phyloP scores from a whole-genome alignment of 768 basidiomycete genomes.

The Xanthoconium stramineum region DNA sequence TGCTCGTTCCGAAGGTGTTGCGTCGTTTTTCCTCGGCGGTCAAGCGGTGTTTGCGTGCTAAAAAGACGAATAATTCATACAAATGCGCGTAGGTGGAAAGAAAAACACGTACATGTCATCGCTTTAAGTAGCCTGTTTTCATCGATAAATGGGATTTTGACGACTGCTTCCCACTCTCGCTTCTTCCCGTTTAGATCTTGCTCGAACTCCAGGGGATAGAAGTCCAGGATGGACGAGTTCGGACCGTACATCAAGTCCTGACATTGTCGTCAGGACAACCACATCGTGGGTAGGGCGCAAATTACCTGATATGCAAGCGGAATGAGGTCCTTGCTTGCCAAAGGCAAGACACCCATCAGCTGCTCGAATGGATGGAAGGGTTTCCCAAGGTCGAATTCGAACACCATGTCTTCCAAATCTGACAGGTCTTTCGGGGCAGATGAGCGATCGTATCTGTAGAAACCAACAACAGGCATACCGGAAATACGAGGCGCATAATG shows the following conservation, averaged over 20 bases:
- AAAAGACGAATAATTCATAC: not conserved
- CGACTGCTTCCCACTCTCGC: slow-evolving; percentile 97
- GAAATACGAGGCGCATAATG: slow-evolving; percentile 97
- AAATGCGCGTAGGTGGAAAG: not conserved
- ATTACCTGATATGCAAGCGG: slow-evolving; percentile 79
- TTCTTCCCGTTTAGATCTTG: slow-evolving; percentile 97
- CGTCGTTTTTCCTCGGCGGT: slow-evolving; percentile 71
- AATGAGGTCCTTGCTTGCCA: slow-evolving; percentile 84
- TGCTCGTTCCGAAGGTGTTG: slow-evolving; percentile 78
- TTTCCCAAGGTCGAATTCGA: slow-evolving; percentile 79
- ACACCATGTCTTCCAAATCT: slow-evolving; percentile 72
- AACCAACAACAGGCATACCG: slow-evolving; percentile 46
- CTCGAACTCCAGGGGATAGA: slow-evolving; percentile 91
- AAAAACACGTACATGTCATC: slow-evolving; percentile 59
- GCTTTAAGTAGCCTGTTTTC: slow-evolving; percentile 72
- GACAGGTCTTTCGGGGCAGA: slow-evolving; percentile 44
- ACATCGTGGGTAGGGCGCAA: not conserved
- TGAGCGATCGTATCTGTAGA: not conserved
- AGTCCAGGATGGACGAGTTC: slow-evolving; percentile 86
- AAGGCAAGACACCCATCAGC: slow-evolving; percentile 95
- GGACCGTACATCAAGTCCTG: slow-evolving; percentile 88
- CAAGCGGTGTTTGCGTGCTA: slow-evolving; percentile 77
- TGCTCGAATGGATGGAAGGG: slow-evolving; percentile 96
- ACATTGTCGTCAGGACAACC: not conserved
- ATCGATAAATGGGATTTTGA: slow-evolving; percentile 98